Base-by-base conservation (phyloP, 2,329 filamentous ascomycete species). In the Chaetomium sp. region DNA sequence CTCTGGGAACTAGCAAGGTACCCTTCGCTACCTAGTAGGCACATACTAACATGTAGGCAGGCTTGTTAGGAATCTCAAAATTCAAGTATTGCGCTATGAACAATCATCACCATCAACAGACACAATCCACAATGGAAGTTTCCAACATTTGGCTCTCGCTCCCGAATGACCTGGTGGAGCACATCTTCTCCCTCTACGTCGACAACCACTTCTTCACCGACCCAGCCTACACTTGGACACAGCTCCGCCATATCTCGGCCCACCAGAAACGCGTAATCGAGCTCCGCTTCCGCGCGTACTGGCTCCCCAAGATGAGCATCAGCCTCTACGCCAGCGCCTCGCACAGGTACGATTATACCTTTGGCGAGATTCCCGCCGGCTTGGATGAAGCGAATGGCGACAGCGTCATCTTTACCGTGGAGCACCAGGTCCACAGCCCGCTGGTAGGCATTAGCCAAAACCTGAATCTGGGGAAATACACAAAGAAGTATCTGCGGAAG, bases 271-370 rank as follows among this genome's bases (percentile, higher is more conserved):
- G 42, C 21, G 23, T n/a, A 12, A 57, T 66, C 29, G 56, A 66
- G 27, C 56, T 9, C 6, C 38, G 25, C 19, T 66, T 66, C 23
- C 3, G 12, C 1, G 6, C 1, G 51, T 60, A 42, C 25, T 66
- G 64, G 64, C 60, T 66, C 2, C 64, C 55, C n/a, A 49, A 51
- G 29, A 4, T 65, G 38, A 33, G 21, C n/a, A 57, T 65, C 25
- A 65, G 38, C 8, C 29, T 65, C n/a, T 65, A 65, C 33, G 10
- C n/a, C 13, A 35, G 53, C 33, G 7, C 16, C 10, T 12, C 21
- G 2, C 23, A 57, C 23, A 49, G 50, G 3, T 49, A 45, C 45
- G 62, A 60, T 3, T 64, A 64, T 19, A 2, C 8, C 13, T 3
- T 64, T 2, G 54, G 25, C 42, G 8, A 23, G 13, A 50, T 19